Conservation (phyloP, 257 asterid genomes). For the Oldenlandia corymbosa region DNA sequence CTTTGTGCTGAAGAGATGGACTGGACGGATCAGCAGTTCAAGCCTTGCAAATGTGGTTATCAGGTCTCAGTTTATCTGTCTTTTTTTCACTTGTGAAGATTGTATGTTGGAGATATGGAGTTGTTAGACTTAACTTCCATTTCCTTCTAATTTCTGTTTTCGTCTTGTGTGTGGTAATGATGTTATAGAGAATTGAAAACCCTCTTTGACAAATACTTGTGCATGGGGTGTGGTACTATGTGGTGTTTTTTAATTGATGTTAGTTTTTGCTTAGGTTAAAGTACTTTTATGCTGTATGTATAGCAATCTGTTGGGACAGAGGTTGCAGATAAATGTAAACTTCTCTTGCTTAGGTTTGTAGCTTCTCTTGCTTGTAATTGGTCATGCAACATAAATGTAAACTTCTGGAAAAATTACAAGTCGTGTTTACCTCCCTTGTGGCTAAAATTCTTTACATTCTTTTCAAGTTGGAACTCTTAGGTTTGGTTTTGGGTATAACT, state of each 20-base stretch:
- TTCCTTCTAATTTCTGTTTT: too few species aligned
- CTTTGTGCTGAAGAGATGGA: slow-evolving; percentile 98
- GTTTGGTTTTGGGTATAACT: not conserved
- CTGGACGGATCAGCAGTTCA: slow-evolving; percentile 97
- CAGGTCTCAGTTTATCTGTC: slow-evolving; percentile 40
- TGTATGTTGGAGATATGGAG: not conserved
- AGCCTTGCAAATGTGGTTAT: slow-evolving; percentile 90
- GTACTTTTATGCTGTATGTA: not conserved
- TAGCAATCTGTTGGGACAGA: not conserved
- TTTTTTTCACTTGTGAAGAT: not conserved
- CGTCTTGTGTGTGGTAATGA: not conserved
- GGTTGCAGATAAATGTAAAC: not conserved
- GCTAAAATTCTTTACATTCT: not conserved
- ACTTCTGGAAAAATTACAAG: not conserved
- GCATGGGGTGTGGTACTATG: too few species aligned
- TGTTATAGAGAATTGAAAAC: not conserved
- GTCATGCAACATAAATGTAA: not conserved
- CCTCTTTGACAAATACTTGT: too few species aligned
- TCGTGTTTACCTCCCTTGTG: not conserved
- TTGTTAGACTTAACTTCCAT: not conserved
- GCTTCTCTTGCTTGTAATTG: not conserved
- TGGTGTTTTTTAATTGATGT: too few species aligned
- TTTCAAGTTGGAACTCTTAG: not conserved
- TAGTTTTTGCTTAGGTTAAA: not conserved
- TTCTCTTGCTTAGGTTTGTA: too few species aligned